Evolutionary conservation across 2,329 filamentous ascomycete species (phyloP), one percentile per base, ranked within the genome.

Genomic region (Phialemoniopsis sp.): DNA sequence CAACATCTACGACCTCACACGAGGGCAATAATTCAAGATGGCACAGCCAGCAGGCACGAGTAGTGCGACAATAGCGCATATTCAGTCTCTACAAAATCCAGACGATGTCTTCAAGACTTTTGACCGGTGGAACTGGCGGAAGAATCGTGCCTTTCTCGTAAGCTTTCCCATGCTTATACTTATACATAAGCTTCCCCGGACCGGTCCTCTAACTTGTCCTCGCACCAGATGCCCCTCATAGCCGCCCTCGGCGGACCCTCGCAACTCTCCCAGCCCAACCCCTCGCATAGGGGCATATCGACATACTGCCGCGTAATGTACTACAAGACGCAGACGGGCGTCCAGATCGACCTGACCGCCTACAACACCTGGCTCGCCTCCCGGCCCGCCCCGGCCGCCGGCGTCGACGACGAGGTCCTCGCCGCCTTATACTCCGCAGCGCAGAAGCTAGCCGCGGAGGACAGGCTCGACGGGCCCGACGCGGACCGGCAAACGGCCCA

Each of bases 341-440:
- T 38, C 4, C 44, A 40, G 28, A 34, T 53, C 39, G 49, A 53
- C 37, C 38, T 53, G 29, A 39, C 37, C 21, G 38, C 34, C n/a
- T 53, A 53, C 40, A 38, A 39, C 26, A 21, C 17, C 32, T 53
- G 48, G 29, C 36, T 37, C 4, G 38, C 18, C 9, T n/a, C 21
- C 16, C 9, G n/a, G 28, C n/a, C 28, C n/a, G 28, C 43, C 16
- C 37, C 44, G 3, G 40, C 45, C 16, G 40, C 47, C 3, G 46
- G 44, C 13, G 21, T 48, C 14, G 50, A 51, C 39, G 39, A 44
- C n/a, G 32, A 42, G 13, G 33, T 53, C 31, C 39, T 53, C 34
- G 15, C 19, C 1, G 45, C 44, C 7, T 41, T 53, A 13, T 53
- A 51, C 13, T 36, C 36, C 12, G 46, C 80, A 13, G 40, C 76